phyloP scores from a whole-genome alignment of 2,329 filamentous ascomycete genomes.

The Aaosphaeria pasadenensis region DNA sequence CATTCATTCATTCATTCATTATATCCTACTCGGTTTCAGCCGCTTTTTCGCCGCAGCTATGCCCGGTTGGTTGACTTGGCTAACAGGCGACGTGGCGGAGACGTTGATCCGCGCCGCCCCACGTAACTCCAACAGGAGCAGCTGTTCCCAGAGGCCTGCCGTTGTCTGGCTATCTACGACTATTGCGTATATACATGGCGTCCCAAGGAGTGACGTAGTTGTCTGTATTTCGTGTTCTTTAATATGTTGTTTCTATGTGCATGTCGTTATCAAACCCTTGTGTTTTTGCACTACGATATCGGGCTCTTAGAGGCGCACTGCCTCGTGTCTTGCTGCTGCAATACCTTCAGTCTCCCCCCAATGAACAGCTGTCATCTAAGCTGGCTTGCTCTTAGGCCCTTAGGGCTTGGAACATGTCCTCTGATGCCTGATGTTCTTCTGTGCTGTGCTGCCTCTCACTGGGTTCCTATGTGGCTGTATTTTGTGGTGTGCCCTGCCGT shows the following conservation, averaged over 20 bases:
- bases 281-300: too few species aligned
- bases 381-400: constrained; percentile 3
- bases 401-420: constrained; percentile 6
- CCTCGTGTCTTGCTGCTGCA: constrained; percentile 6
- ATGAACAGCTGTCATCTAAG: constrained; percentile 3
- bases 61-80: neutral
- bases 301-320: constrained; percentile 5
- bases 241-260: constrained; percentile 3
- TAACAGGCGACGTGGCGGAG: neutral
- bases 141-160: constrained; percentile 5
- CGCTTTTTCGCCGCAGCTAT: constrained; percentile 2
- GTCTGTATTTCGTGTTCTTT: too few species aligned
- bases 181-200: constrained; percentile 9
- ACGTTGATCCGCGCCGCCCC: neutral
- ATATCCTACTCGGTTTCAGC: constrained; percentile 6
- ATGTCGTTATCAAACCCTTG: too few species aligned
- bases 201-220: constrained; percentile 10
- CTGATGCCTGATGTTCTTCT: constrained; percentile 2
- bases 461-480: constrained; percentile 8
- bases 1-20: constrained; percentile 3
- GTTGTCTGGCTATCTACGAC: constrained; percentile 7
- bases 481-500: constrained; percentile 9
- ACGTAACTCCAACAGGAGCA: constrained; percentile 1
- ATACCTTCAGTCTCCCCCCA: constrained; percentile 7
- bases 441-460: neutral